These are phyloP conservation scores for Thermomyces lanuginosus DNA, from an alignment of 2,329 filamentous ascomycete genomes.

Conservation along the genomic window DNA sequence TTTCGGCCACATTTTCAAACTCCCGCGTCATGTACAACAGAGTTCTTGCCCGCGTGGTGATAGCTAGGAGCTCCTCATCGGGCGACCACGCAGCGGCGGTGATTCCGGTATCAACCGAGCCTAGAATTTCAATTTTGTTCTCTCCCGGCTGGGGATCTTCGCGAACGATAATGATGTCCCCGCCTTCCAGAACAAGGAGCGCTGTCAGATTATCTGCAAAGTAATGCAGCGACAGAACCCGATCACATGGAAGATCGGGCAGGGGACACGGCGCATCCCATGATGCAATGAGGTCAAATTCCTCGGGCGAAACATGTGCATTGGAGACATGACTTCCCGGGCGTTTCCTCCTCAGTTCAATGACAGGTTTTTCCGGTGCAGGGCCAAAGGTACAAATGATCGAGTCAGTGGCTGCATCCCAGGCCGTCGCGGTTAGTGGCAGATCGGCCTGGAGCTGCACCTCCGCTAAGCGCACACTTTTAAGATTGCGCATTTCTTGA, in stretches of 20 bases:
- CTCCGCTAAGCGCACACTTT: constrained; percentile 54
- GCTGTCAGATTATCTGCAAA: constrained; percentile 64
- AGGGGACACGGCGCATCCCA: constrained; percentile 79
- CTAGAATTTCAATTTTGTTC: constrained; percentile 84
- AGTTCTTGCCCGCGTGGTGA: constrained; percentile 64
- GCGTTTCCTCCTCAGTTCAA: constrained; percentile 49
- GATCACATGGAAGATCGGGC: constrained; percentile 59
- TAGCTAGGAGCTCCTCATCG: constrained; percentile 76
- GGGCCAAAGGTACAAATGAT: constrained; percentile 76
- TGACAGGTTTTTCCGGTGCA: constrained; percentile 47
- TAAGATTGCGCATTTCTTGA: constrained; percentile 71
- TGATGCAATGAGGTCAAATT: constrained; percentile 47
- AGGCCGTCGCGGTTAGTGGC: constrained; percentile 59
- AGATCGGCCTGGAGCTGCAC: constrained; percentile 45
- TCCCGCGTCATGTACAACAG: constrained; percentile 83
- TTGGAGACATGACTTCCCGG: no score
- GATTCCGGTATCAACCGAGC: constrained; percentile 84
- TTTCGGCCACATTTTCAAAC: constrained; percentile 69
- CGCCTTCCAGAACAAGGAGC: constrained; percentile 72
- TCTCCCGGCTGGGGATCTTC: constrained; percentile 51
- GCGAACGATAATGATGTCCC: constrained; percentile 74
- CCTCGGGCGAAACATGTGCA: no score
- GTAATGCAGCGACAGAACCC: constrained; percentile 64
- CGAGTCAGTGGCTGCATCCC: constrained; percentile 66
- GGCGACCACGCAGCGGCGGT: constrained; percentile 82